Evolutionary conservation across 768 basidiomycete genomes (phyloP).

Genomic region (Suillus alpinus): DNA sequence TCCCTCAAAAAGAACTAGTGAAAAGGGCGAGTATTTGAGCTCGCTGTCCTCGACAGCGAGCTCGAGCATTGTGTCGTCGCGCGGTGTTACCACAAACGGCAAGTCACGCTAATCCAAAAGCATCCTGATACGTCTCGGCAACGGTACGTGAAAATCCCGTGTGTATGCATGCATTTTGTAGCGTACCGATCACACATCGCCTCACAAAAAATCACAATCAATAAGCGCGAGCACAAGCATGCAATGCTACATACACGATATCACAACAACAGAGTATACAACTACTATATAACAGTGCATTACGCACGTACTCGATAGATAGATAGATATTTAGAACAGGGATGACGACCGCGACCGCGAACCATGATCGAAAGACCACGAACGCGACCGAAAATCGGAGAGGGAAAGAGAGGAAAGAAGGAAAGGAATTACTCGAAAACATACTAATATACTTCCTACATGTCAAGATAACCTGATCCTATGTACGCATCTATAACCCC

Average conservation of each 20-base stretch:
- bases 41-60: too few species aligned
- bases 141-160: too few species aligned
- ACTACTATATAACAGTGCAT: not conserved
- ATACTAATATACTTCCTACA: not conserved
- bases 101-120: too few species aligned
- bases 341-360: too few species aligned
- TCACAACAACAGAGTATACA: not conserved
- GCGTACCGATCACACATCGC: not conserved
- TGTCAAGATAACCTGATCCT: slow-evolving; percentile 27
- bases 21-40: too few species aligned
- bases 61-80: too few species aligned
- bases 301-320: not conserved
- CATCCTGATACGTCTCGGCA: too few species aligned
- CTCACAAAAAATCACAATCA: not conserved
- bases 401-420: not conserved
- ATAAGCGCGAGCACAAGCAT: not conserved
- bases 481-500: slow-evolving; percentile 5
- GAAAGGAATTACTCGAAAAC: not conserved
- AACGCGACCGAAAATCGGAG: not conserved
- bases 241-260: not conserved
- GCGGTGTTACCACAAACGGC: too few species aligned
- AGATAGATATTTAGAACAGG: not conserved
- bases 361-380: not conserved
- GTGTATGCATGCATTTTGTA: too few species aligned
- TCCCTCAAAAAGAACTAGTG: too few species aligned